Evolutionary conservation across 2,329 filamentous ascomycete species (phyloP), one percentile per base, ranked within the genome.

Genomic region (Paracoccidioides brasiliensis): DNA sequence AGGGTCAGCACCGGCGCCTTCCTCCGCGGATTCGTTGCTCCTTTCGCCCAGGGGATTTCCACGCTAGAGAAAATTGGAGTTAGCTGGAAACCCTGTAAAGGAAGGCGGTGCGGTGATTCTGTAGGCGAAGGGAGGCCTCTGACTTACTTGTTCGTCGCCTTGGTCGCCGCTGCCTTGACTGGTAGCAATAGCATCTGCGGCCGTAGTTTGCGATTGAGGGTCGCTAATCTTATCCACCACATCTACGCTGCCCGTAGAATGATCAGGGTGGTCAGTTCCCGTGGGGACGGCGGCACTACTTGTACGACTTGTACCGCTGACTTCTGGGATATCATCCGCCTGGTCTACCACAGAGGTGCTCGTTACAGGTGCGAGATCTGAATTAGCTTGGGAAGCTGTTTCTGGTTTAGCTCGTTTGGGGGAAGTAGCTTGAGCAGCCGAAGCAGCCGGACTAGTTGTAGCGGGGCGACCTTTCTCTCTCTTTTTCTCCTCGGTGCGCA

Each of bases 401-500:
- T 40, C 22, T 12, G 42, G 49, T 32, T 51, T 10, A 15, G 43
- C 32, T 46, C 69, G 28, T 22, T 22, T 22, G 22, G 22, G 22
- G 22, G 22, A 22, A 22, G 22, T 22, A 22, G 22, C 22, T 22
- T 22, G 22, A 22, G 2, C 22, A 22, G 22, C 22, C 22, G 72
- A 67, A 3, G 65, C 60, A 0, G 67, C 64, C 38, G 67, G 63
- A 33, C 32, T 14, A 35, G 52, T 53, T 33, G 64, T 63, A 37
- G 67, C 65, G 55, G 72, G 69, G 53, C 80, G 78, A 45, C 76
- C 77, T 52, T 82, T 80, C 64, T 90, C 86, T 59, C 86, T 81
- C 72, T 94, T 95, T 78, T 94, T 95, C 70, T 95, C 87, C 62
- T 90, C 87, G 0, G 86, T 95, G 64, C 90, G 87, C 51, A 98